Base-by-base conservation (phyloP, 768 basidiomycete species). In the Boletus patriciae region DNA sequence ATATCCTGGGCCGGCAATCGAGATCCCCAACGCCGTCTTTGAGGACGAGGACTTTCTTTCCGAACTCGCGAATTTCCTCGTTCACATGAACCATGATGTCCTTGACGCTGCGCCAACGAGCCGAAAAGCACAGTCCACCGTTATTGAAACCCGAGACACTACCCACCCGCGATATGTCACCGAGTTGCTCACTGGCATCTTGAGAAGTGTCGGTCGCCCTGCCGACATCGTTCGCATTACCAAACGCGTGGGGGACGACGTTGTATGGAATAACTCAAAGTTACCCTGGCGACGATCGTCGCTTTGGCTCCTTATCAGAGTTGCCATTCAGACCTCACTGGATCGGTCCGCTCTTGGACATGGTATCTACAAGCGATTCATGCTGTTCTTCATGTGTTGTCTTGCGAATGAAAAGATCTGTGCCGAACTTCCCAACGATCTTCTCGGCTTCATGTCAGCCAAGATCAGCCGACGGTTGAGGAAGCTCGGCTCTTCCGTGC, bases 261-360 rank as follows among this genome's bases (percentile, higher is more conserved):
- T 81, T 3, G 67, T 78, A 2, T 79, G 79, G 77, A 40, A 70
- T 4, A 53, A 69, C 21, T 67, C 76, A 3, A 50, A 59, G 29
- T 66, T 72, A 11, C 52, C 83, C 71, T 84, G 82, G 82, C 68
- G 83, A 25, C 72, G 82, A 21, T 79, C 80, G 10, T 67, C 79
- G 1, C 67, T 80, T 11, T 84, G 82, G 81, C 74, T 82, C 4
- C 62, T 80, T 12, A 64, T 80, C 31, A 77, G 81, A 10, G 77
- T 83, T 5, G 71, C 73, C 1, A 59, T 80, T 25, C 80, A 81
- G 61, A 77, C 72, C 0, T 70, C 75, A 0, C 63, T 75, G 23
- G 58, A 50, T 23, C 62, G 56, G 37, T 61, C 62, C 43, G 40
- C 23, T 33, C n/a, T 50, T 6, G 64, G 61, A 4, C 46, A 27